Conservation (phyloP, 192 early-diverging fungal species). For the Backusella circina region DNA sequence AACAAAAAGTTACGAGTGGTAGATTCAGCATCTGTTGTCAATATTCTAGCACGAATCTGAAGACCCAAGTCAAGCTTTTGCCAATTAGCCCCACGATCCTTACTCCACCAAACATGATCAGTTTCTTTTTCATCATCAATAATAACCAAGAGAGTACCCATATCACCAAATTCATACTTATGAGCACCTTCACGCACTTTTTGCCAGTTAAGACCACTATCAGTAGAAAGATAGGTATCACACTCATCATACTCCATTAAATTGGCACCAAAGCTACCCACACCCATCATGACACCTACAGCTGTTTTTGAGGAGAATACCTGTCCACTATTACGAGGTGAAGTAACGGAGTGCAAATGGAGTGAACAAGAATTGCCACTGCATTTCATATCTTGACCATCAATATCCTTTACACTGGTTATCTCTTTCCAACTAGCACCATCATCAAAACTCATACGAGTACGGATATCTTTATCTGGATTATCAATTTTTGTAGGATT, state of each 20-base stretch:
- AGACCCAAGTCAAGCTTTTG: conserved; percentile 40
- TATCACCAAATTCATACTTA: conserved; percentile 83
- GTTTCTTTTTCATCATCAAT: conserved; percentile 57
- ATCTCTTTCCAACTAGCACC: conserved; percentile 75
- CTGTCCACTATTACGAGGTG: conserved; percentile 58
- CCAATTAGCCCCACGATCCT: conserved; percentile 79
- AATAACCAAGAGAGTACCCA: conserved; percentile 73
- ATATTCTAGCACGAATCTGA: conserved; percentile 53
- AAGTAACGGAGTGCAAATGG: conserved; percentile 85
- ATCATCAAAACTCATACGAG: conserved; percentile 85
- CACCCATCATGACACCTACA: conserved; percentile 86
- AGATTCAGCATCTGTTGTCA: conserved; percentile 81
- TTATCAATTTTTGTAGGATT: conserved; percentile 67
- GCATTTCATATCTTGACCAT: conserved; percentile 19
- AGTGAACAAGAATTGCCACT: conserved; percentile 55
- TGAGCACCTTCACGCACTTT: conserved; percentile 65
- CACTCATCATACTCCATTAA: conserved; percentile 69
- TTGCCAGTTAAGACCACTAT: conserved; percentile 80
- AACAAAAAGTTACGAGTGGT: conserved; percentile 72
- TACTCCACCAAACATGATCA: conserved; percentile 65
- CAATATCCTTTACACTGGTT: conserved; percentile 19
- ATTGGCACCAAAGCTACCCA: conserved; percentile 79
- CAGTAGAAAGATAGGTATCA: conserved; percentile 83
- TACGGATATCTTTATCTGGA: conserved; percentile 55
- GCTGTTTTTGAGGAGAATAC: conserved; percentile 71